Base-by-base conservation (phyloP, 2,329 filamentous ascomycete species). In the Pseudogymnoascus sp. region DNA sequence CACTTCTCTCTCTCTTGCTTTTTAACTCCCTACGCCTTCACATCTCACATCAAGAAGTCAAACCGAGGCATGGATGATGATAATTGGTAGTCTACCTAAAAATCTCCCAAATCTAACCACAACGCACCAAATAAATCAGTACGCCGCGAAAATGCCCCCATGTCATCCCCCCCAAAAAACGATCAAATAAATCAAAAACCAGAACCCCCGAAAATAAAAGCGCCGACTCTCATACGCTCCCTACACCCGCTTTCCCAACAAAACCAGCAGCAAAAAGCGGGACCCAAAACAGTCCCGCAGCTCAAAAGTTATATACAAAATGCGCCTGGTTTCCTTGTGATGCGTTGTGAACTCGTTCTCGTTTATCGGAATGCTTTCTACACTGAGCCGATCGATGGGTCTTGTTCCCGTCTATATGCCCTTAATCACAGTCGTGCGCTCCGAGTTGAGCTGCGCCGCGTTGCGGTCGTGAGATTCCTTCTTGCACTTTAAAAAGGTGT, bases 381-480 rank as follows among this genome's bases (percentile, higher is more conserved):
- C n/a, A 15, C 46, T 17, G 46, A 31, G 44, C 23, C 6, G 42
- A 46, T 44, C 31, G 31, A 33, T 35, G 42, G 21, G 29, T 67
- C 63, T 84, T 21, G 2, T 19, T 21, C 4, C 13, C 10, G 19
- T 67, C 63, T 84, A 96, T 75, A 96, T 88, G 66, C 93, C 93
- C 78, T 90, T 93, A 79, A 97, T 95, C 71, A 96, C 92, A 67
- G 93, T 89, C 56, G 95, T 99, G 73, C 93, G 84, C 82, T 99
- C 93, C 64, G 88, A 86, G 77, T 97, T 91, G 74, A 99, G 82
- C 79, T 96, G 93, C 68, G 92, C 89, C 65, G 91, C 90, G 76
- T 99, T 99, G 69, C 92, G 87, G 76, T 96, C 91, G 77, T 96
- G 91, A 59, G 91, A 93, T 77, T 96, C 92, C 81, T 96, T 95